These are phyloP conservation scores for Kwoniella europaea DNA, from an alignment of 768 basidiomycete genomes.

Conservation along the genomic window DNA sequence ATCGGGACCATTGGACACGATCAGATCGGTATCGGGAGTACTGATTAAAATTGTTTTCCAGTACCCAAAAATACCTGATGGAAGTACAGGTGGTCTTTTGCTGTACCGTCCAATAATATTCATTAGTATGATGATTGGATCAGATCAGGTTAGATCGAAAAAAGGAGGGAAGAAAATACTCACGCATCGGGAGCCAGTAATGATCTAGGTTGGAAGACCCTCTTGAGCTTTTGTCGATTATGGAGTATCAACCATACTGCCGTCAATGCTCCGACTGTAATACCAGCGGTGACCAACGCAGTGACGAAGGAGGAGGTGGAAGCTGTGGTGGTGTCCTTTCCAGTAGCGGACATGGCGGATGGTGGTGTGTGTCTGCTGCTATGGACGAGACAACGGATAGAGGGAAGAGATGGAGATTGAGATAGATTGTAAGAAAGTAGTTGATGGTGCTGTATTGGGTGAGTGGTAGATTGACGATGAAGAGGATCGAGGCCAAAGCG, in stretches of 20 bases:
- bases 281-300: slow-evolving; percentile 47
- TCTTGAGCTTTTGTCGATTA: slow-evolving; percentile 31
- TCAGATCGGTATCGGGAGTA: slow-evolving; percentile 45
- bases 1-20: slow-evolving; percentile 56
- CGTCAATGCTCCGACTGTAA: slow-evolving; percentile 44
- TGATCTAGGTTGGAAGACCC: slow-evolving; percentile 51
- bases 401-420: not conserved
- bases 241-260: slow-evolving; percentile 45
- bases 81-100: slow-evolving; percentile 49
- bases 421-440: not conserved
- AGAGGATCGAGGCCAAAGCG: not conserved
- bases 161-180: slow-evolving; percentile 6
- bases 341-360: slow-evolving; percentile 52
- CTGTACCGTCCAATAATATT: not conserved
- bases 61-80: slow-evolving; percentile 39
- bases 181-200: slow-evolving; percentile 48
- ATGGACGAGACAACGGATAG: not conserved
- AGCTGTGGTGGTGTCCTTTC: slow-evolving; percentile 43
- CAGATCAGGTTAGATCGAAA: not conserved
- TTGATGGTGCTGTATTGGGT: not conserved
- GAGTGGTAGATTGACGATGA: not conserved
- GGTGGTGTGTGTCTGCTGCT: not conserved
- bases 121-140: not conserved
- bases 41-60: slow-evolving; percentile 49
- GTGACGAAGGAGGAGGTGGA: slow-evolving; percentile 50